Conservation (phyloP, 2,329 filamentous ascomycete species). For the Trichoderma sp. region DNA sequence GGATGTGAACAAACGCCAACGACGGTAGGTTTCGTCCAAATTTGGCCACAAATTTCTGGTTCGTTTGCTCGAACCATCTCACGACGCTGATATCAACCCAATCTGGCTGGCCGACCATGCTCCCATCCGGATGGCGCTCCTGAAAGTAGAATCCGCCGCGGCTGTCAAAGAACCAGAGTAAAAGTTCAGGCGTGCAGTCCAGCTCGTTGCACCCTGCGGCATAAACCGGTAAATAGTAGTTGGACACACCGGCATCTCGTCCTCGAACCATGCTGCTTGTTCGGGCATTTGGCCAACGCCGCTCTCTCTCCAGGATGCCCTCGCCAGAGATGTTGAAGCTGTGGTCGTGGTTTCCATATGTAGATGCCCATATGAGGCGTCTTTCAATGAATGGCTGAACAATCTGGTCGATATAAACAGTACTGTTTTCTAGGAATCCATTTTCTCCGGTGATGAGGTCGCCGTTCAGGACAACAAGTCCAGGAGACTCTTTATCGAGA, state of each 20-base stretch:
- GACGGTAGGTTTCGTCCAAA: constrained; percentile 42
- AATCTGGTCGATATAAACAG: constrained; percentile 57
- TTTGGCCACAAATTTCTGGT: constrained; percentile 29
- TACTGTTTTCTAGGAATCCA: constrained; percentile 52
- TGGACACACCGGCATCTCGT: constrained; percentile 41
- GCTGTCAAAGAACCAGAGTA: constrained; percentile 74
- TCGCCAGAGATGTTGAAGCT: constrained; percentile 55
- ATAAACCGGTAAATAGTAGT: constrained; percentile 49
- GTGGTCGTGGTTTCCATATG: constrained; percentile 71
- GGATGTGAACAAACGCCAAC: constrained; percentile 50
- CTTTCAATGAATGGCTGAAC: constrained; percentile 56
- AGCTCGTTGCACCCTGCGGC: constrained; percentile 33
- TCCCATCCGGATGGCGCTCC: constrained; percentile 31
- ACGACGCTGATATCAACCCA: constrained; percentile 48
- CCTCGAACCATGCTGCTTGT: constrained; percentile 42
- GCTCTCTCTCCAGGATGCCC: constrained; percentile 43
- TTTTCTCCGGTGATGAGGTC: constrained; percentile 71
- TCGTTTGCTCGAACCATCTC: constrained; percentile 43
- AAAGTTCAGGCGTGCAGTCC: constrained; percentile 39
- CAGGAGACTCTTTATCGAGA: constrained; percentile 54
- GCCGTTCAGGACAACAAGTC: constrained; percentile 67
- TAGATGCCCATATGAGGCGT: constrained; percentile 61
- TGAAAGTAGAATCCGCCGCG: constrained; percentile 56
- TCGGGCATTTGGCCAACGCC: constrained; percentile 37
- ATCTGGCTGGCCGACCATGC: constrained; percentile 37